Evolutionary conservation across 148 eudicot species (phyloP).

Genomic region (Silene latifolia): DNA sequence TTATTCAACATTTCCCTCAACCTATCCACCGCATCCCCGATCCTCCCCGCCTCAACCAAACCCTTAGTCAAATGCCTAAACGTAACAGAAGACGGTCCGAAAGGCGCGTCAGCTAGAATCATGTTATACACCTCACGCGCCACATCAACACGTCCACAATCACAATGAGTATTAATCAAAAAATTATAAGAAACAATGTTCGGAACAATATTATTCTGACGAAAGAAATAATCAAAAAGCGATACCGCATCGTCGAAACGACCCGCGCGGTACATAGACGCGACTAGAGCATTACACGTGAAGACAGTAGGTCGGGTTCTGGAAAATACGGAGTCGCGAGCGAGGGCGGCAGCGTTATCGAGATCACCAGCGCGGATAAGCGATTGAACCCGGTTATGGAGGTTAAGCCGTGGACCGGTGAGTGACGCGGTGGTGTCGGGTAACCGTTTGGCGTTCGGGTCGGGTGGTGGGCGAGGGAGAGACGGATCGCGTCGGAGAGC

Average conservation of each 20-base stretch:
- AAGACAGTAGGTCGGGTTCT: constrained; percentile 71
- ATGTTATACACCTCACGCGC: constrained; percentile 46
- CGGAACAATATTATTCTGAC: constrained; percentile 58
- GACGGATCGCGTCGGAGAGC: constrained; percentile 60
- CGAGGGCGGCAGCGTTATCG: constrained; percentile 49
- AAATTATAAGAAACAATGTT: constrained; percentile 67
- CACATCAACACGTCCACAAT: constrained; percentile 37
- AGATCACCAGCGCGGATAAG: constrained; percentile 81
- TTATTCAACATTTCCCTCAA: constrained; percentile 72
- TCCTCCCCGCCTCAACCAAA: constrained; percentile 49
- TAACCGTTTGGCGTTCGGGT: constrained; percentile 44
- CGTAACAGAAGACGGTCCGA: constrained; percentile 64
- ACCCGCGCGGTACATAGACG: constrained; percentile 61
- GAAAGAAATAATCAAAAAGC: constrained; percentile 60
- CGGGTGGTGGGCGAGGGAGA: constrained; percentile 37
- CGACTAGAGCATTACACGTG: constrained; percentile 82
- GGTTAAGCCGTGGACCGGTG: constrained; percentile 73
- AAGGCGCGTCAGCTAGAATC: constrained; percentile 53
- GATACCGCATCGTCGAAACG: constrained; percentile 55
- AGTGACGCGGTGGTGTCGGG: constrained; percentile 74
- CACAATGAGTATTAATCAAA: constrained; percentile 51
- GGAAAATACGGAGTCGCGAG: constrained; percentile 73
- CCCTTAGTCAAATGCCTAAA: constrained; percentile 75
- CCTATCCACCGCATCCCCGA: constrained; percentile 55
- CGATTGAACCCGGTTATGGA: constrained; percentile 86